A percentile compares a stretch with the other conserved stretches of the same genome.
Evolutionary conservation across 768 basidiomycete genomes (phyloP).

Genomic region (Pulveroboletus ravenelii): DNA sequence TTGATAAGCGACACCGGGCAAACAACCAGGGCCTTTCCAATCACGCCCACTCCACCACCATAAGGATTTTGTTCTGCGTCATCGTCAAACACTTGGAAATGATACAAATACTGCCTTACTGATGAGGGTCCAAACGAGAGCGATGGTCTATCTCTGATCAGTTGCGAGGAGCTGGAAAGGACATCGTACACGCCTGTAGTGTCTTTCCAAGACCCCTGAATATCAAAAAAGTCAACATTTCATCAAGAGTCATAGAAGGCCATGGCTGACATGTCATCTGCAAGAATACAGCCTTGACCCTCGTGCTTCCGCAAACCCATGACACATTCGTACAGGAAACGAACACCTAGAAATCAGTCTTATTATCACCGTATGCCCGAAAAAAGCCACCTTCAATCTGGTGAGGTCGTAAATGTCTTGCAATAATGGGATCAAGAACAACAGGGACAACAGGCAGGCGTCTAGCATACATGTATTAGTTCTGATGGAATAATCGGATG

Average conservation of each 20-base stretch:
- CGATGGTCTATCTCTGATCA: conserved; percentile 55
- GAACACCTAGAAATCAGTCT: conserved; percentile 47
- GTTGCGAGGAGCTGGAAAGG: background rate
- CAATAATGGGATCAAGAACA: conserved; percentile 85
- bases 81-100: background rate
- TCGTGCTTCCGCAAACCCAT: conserved; percentile 93
- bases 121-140: conserved; percentile 88
- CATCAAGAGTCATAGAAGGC: background rate
- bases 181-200: conserved; percentile 48
- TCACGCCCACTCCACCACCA: conserved; percentile 43
- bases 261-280: conserved; percentile 81
- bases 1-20: conserved; percentile 90
- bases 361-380: background rate
- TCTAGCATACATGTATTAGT: conserved; percentile 35
- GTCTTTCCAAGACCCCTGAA: conserved; percentile 97
- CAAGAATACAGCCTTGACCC: conserved; percentile 91
- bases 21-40: conserved; percentile 85
- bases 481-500: conserved; percentile 3
- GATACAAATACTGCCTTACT: conserved; percentile 47
- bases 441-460: conserved; percentile 66
- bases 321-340: conserved; percentile 92
- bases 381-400: conserved; percentile 74
- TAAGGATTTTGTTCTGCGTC: conserved; percentile 79
- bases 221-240: conserved; percentile 10
- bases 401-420: conserved; percentile 75